Conservation (phyloP, 345 rosid genomes). For the Acer campestre region DNA sequence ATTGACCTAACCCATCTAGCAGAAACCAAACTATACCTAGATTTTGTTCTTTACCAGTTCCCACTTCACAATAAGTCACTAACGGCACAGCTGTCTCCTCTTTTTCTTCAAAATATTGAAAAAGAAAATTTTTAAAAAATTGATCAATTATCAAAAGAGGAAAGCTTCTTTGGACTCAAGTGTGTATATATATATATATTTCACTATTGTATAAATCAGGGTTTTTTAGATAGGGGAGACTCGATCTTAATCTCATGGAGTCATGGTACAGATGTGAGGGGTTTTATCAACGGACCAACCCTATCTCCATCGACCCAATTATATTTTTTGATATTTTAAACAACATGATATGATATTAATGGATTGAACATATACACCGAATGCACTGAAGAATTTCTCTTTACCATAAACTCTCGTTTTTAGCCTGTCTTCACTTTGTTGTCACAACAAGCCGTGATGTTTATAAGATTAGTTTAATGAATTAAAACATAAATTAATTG, state of each 20-base stretch:
- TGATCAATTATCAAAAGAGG: neutral
- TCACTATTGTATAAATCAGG: no score
- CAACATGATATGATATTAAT: no score
- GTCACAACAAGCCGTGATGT: neutral
- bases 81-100: constrained; percentile 25
- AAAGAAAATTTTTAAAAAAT: neutral
- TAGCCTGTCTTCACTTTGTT: neutral
- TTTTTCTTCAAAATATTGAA: constrained; percentile 12
- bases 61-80: constrained; percentile 23
- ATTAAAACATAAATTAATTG: neutral
- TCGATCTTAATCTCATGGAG: no score
- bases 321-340: no score
- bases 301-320: no score
- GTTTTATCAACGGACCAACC: no score
- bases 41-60: constrained; percentile 29
- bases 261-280: no score
- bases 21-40: constrained; percentile 30
- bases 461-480: neutral
- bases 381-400: neutral
- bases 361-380: neutral
- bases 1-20: constrained; percentile 29
- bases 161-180: neutral
- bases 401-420: neutral
- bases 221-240: no score
- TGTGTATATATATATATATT: no score